A percentile compares a stretch with the other conserved stretches of the same genome.
Evolutionary conservation across 495 filamentous ascomycete species (phyloP).

Genomic region (Neurospora terricola): DNA sequence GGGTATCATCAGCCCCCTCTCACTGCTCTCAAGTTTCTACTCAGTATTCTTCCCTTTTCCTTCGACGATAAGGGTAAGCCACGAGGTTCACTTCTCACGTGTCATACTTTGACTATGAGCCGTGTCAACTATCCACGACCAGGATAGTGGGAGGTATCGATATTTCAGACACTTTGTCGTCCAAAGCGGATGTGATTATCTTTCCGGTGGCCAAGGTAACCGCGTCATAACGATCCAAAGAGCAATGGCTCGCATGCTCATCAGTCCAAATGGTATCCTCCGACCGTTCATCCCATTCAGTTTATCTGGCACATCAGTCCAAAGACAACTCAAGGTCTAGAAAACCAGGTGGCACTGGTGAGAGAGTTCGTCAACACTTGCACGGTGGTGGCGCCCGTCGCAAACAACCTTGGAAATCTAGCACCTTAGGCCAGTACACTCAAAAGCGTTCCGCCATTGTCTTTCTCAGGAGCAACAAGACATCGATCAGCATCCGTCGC

Average conservation of each 20-base stretch:
- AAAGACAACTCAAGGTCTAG: not conserved
- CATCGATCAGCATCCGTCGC: not conserved
- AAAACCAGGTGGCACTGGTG: not conserved
- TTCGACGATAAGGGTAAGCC: slow-evolving; percentile 56
- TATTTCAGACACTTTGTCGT: not conserved
- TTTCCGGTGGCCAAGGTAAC: not conserved
- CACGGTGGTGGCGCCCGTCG: not conserved
- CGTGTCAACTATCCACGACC: not conserved
- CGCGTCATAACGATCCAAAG: not conserved
- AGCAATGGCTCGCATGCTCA: not conserved
- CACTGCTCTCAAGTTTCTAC: slow-evolving; percentile 24
- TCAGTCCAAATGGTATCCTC: not conserved
- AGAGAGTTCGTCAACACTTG: not conserved
- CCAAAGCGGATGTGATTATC: not conserved
- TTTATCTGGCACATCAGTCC: not conserved
- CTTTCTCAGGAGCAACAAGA: not conserved
- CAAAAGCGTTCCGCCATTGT: not conserved
- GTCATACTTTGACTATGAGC: slow-evolving; percentile 13
- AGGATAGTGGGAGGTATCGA: slow-evolving; percentile 3
- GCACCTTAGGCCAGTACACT: not conserved
- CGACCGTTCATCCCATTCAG: not conserved
- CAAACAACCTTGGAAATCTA: not conserved
- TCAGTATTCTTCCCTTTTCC: slow-evolving; percentile 30
- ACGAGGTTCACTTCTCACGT: slow-evolving; percentile 4
- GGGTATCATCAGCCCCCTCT: slow-evolving; percentile 28